phyloP scores from a whole-genome alignment of 1,139 yeast species.

The Pichia kudriavzevii region DNA sequence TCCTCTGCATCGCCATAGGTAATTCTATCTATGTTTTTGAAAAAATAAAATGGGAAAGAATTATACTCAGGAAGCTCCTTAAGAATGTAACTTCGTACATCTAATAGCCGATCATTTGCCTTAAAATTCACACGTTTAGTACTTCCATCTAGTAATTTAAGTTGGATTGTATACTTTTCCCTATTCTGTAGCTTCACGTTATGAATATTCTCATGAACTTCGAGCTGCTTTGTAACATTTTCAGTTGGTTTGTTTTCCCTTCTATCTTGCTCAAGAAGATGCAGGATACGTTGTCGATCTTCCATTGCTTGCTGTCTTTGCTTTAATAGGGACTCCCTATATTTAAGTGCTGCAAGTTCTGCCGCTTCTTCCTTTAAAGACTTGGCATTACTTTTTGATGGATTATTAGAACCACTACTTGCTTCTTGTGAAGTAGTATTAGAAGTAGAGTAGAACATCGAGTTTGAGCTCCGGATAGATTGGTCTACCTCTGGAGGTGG shows the following conservation, averaged over 20 bases:
- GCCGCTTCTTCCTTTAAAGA: slow-evolving; percentile 34
- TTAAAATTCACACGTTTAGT: slow-evolving; percentile 20
- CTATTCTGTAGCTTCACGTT: slow-evolving; percentile 16
- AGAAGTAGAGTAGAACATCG: too few relatives aligned
- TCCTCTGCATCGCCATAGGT: slow-evolving; percentile 28
- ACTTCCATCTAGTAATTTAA: slow-evolving; percentile 28
- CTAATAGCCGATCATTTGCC: slow-evolving; percentile 17
- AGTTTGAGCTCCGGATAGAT: too few relatives aligned
- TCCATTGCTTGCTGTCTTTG: slow-evolving; percentile 34
- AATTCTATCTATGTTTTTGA: slow-evolving; percentile 27
- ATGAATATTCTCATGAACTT: slow-evolving; percentile 19
- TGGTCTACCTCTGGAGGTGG: neutral
- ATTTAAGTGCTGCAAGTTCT: slow-evolving; percentile 31
- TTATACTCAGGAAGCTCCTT: slow-evolving; percentile 26
- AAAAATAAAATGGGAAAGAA: slow-evolving; percentile 26
- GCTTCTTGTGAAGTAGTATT: too few relatives aligned
- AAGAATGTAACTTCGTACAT: slow-evolving; percentile 23
- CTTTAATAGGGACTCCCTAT: slow-evolving; percentile 35
- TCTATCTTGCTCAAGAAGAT: slow-evolving; percentile 43
- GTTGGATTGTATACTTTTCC: slow-evolving; percentile 21
- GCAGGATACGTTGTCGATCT: slow-evolving; percentile 49
- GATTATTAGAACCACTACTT: neutral
- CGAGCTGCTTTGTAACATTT: slow-evolving; percentile 2
- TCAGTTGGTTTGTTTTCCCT: slow-evolving; percentile 33
- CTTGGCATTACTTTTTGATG: slow-evolving; percentile 1